Conservation (phyloP, 257 asterid species). For the Solanum ahanhuiri region DNA sequence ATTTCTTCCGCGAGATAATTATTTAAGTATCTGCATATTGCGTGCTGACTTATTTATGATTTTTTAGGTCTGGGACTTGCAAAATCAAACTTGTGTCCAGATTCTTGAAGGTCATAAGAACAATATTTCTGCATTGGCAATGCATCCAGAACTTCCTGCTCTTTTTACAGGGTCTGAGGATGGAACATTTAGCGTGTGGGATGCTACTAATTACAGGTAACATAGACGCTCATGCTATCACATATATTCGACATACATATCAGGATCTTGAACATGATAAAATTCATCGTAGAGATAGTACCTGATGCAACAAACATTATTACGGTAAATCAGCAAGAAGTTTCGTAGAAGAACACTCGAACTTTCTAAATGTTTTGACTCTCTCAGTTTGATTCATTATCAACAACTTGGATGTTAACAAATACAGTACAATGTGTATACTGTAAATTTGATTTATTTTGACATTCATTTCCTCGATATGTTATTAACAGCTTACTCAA, state of each 20-base stretch:
- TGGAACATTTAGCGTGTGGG: slow-evolving; percentile 98
- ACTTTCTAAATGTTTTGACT: no score
- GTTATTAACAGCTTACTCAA: neutral
- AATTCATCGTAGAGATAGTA: neutral
- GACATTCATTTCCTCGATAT: neutral
- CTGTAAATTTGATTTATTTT: neutral
- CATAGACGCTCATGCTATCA: neutral
- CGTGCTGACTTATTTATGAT: neutral
- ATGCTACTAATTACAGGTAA: slow-evolving; percentile 90
- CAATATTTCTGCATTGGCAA: slow-evolving; percentile 90
- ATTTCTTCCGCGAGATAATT: neutral
- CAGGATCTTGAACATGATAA: neutral
- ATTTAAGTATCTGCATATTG: neutral
- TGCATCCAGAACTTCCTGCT: slow-evolving; percentile 95
- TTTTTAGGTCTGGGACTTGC: slow-evolving; percentile 87
- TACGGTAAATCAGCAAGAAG: neutral
- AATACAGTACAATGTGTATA: neutral
- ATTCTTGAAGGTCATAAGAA: slow-evolving; percentile 94
- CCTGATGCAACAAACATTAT: neutral
- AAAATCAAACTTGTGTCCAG: slow-evolving; percentile 91
- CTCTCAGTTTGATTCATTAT: no score
- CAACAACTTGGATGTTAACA: neutral
- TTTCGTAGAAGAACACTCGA: neutral
- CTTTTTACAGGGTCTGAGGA: slow-evolving; percentile 95
- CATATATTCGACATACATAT: neutral